Evolutionary conservation across 169 alveolate genomes (phyloP).

Genomic region (Plasmodium gonderi): DNA sequence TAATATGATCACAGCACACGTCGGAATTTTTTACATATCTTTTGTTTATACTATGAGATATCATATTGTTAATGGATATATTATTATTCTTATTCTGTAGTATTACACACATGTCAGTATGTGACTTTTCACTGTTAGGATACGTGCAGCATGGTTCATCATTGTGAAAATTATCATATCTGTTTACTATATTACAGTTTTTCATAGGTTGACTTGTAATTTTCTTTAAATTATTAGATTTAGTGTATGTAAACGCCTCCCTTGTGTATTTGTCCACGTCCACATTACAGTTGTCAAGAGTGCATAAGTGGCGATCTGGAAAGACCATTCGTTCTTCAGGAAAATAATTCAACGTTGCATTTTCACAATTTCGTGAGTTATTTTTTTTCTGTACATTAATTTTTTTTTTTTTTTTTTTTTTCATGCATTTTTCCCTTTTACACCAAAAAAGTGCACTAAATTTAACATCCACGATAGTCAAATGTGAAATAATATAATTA

Average conservation of each 20-base stretch:
- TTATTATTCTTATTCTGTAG: not conserved
- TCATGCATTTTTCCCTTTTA: not conserved
- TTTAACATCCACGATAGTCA: slow-evolving; percentile 64
- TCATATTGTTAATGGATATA: not conserved
- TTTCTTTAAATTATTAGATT: too few species aligned
- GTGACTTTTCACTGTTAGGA: not conserved
- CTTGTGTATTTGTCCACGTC: not conserved
- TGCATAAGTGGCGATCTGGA: not conserved
- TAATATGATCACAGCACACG: not conserved
- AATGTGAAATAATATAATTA: slow-evolving; percentile 58
- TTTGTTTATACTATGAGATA: not conserved
- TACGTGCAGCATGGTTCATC: not conserved
- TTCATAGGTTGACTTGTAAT: too few species aligned
- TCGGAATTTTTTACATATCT: not conserved
- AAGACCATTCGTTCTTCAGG: not conserved
- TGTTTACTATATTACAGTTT: too few species aligned
- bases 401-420: not conserved
- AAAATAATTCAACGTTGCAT: slow-evolving; percentile 9
- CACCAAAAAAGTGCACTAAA: not conserved
- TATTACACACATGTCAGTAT: not conserved
- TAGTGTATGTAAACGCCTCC: too few species aligned
- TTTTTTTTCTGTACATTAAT: not conserved
- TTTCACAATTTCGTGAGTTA: not conserved
- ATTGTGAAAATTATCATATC: not conserved
- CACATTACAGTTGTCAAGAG: not conserved